Evolutionary conservation across 768 basidiomycete genomes (phyloP).

Genomic region (Suillus subaureus): DNA sequence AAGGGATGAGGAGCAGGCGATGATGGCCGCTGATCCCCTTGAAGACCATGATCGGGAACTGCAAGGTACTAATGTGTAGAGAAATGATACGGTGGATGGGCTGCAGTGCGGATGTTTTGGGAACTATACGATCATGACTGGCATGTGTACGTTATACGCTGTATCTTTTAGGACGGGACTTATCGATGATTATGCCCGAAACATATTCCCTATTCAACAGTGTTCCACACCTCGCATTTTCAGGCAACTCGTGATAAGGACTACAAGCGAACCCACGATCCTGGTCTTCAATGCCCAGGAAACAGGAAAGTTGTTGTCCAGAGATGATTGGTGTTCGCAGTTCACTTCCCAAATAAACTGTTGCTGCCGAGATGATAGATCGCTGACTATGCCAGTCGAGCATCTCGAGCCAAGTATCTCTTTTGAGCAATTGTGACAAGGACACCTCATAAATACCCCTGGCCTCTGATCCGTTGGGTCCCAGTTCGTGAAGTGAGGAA

Average conservation of each 20-base stretch:
- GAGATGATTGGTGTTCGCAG: neutral
- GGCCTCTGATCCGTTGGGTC: neutral
- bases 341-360: neutral
- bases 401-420: neutral
- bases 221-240: neutral
- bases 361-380: neutral
- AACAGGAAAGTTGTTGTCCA: neutral
- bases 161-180: slow-evolving; percentile 5
- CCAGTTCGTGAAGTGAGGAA: neutral
- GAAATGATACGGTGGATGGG: neutral
- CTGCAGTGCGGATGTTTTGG: neutral
- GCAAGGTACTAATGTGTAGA: neutral
- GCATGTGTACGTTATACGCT: neutral
- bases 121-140: slow-evolving; percentile 3
- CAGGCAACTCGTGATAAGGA: neutral
- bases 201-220: neutral
- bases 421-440: neutral
- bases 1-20: slow-evolving; percentile 33
- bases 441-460: neutral
- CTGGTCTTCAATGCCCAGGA: neutral
- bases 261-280: neutral
- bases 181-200: neutral
- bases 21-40: slow-evolving; percentile 26
- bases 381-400: neutral
- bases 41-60: slow-evolving; percentile 18